Evolutionary conservation across 148 eudicot genomes (phyloP), one percentile per base, ranked within the genome.

Genomic region (Dianthus caryophyllus): DNA sequence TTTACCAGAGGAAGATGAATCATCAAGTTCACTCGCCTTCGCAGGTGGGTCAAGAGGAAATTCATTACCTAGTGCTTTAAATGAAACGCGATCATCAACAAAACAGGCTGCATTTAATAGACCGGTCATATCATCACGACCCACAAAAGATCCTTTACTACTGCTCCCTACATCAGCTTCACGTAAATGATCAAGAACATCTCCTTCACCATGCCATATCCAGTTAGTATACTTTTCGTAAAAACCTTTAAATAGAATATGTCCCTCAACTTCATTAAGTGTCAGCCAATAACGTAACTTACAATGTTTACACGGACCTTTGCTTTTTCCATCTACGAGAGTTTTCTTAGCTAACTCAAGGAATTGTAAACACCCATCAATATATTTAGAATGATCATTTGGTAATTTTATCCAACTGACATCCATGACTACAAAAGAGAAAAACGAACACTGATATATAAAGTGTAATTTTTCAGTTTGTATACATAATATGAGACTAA

Each of bases 371-470:
- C 48, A 51, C 21, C 61, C 70, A 52, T 1, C 31, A 12, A 31
- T 16, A 53, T 67, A 67, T n/a, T 33, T 13, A 14, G 61, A 43
- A 21, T 67, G 59, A 16, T 53, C 31, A 31, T 10, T 36, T 5
- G 50, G 70, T 24, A 67, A 18, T 2, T 33, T 44, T 15, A 65
- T 48, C 68, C 39, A 65, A 18, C 68, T 47, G 12, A 38, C 48
- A 65, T 65, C 56, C 68, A 65, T 67, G 31, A 33, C 69, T 66
- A 50, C 52, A 66, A 55, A 55, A 10, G 8, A 65, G 29, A 69
- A 54, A 26, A 14, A 69, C n/a, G n/a, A n/a, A n/a, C n/a, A n/a
- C n/a, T n/a, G n/a, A n/a, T n/a, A n/a, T n/a, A n/a, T n/a, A n/a
- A n/a, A n/a, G n/a, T n/a, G n/a, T n/a, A n/a, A n/a, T n/a, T n/a